Conservation (phyloP, 1,284 basidiomycete species). For the Thecaphora thlaspeos region DNA sequence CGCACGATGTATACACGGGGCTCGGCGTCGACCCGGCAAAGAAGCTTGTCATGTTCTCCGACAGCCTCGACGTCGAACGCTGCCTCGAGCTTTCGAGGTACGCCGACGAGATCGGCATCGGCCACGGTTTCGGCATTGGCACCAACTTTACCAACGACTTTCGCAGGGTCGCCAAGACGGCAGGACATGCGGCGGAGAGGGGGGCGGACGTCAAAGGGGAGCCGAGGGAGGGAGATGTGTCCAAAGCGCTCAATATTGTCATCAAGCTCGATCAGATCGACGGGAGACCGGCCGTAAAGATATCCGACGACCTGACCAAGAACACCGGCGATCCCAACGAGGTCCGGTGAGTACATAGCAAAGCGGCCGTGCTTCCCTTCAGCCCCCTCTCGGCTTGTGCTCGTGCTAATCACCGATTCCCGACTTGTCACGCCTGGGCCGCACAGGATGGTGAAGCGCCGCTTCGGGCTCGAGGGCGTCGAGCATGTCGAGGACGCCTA, state of each 20-base stretch:
- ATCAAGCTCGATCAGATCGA: slow-evolving; percentile 52
- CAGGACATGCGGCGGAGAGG: too few species aligned
- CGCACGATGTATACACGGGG: slow-evolving; percentile 33
- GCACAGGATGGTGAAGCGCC: slow-evolving; percentile 24
- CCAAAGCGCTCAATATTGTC: slow-evolving; percentile 53
- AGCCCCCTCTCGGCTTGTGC: not conserved
- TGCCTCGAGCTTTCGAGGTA: slow-evolving; percentile 42
- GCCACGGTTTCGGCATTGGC: slow-evolving; percentile 50
- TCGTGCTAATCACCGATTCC: too few species aligned
- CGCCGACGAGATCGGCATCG: slow-evolving; percentile 46
- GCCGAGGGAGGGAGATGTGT: slow-evolving; percentile 5
- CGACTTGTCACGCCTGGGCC: not conserved
- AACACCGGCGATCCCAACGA: slow-evolving; percentile 52
- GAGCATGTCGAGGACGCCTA: slow-evolving; percentile 18
- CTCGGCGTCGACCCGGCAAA: slow-evolving; percentile 45
- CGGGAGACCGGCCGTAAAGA: slow-evolving; percentile 49
- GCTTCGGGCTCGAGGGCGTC: slow-evolving; percentile 15
- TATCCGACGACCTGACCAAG: slow-evolving; percentile 56
- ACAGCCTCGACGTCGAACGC: slow-evolving; percentile 42
- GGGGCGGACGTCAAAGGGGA: not conserved
- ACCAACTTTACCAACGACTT: slow-evolving; percentile 53
- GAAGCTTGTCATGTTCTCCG: slow-evolving; percentile 54
- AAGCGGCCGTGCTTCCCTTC: too few species aligned
- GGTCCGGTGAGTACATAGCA: slow-evolving; percentile 31
- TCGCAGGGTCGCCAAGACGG: not conserved